Base-by-base conservation (phyloP, 2,329 filamentous ascomycete species). In the Claviceps paspali region DNA sequence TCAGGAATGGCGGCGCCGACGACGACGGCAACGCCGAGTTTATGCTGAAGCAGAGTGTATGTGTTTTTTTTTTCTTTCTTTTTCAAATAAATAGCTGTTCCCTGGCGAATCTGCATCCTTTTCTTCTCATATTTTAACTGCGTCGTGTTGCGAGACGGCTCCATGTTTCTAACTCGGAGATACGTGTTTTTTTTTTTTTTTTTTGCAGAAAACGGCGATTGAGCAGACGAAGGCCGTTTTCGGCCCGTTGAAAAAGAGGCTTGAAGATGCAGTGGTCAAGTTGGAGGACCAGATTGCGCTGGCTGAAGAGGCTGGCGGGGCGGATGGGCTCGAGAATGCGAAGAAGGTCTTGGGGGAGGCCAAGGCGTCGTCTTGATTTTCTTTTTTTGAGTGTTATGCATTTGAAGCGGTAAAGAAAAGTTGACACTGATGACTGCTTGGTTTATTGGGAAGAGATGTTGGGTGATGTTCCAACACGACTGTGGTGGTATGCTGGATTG, bases 201-300 rank as follows among this genome's bases (percentile, higher is more conserved):
- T 9, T 11, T 31, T 22, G n/a, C 27, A 94, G 86, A 72, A 73
- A 62, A 72, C 74, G 64, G 87, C 82, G 17, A 64, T 86, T n/a
- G 76, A 86, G 46, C 83, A 98, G 62, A 96, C 91, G 7, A 81
- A 81, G 54, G 81, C 77, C 39, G 75, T 96, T 21, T 81, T 96
- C 49, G 79, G 69, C 2, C 74, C 74, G 2, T 61, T 96, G 46
- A 72, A 71, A 49, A 56, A 73, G 51, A 79, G 83, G 51, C 85
- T 95, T 48, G 61, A 59, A 32, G 74, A 79, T 39, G 79, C 85
- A 1, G 63, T 87, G 29, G 65, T 70, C 40, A 83, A 78, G 52
- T 65, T 95, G 34, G 76, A 92, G 60, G 72, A 80, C 47, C 69
- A 84, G 56, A 65, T 95, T 48, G 63, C 72, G n/a, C 60, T 61